These are phyloP conservation scores for Ogataea hybrid DNA, from an alignment of 1,139 yeast genomes.

Conservation along the genomic window DNA sequence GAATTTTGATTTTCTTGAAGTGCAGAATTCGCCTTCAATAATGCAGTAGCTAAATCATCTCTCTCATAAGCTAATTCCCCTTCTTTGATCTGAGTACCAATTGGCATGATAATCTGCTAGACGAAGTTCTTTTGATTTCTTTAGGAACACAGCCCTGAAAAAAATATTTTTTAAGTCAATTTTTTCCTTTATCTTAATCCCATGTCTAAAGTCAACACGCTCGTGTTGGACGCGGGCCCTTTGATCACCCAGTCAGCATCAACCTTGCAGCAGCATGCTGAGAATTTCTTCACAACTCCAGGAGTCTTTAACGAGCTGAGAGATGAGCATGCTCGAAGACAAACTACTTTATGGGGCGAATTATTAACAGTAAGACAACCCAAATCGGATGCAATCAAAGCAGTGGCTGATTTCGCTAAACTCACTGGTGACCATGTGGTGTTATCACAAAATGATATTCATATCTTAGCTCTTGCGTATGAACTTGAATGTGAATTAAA, in stretches of 20 bases:
- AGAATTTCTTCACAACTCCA: constrained; percentile 79
- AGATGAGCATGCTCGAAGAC: constrained; percentile 81
- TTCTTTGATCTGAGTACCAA: constrained; percentile 10
- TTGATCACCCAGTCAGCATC: constrained; percentile 83
- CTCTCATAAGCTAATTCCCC: constrained; percentile 37
- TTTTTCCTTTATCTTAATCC: not conserved
- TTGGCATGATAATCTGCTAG: constrained; percentile 7
- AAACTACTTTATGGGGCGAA: constrained; percentile 76
- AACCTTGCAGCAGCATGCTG: constrained; percentile 67
- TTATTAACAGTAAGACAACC: constrained; percentile 72
- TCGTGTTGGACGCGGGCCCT: constrained; percentile 94
- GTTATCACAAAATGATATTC: constrained; percentile 86
- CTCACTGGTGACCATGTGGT: constrained; percentile 91
- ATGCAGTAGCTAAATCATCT: constrained; percentile 38
- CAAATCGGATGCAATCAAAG: constrained; percentile 55
- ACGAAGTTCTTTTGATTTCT: not conserved
- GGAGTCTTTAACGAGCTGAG: constrained; percentile 84
- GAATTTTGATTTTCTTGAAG: constrained; percentile 42
- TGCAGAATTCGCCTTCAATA: constrained; percentile 34
- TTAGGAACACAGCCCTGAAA: constrained; percentile 4
- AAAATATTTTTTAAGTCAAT: constrained; percentile 1
- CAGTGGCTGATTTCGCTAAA: constrained; percentile 73
- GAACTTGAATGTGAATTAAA: constrained; percentile 77
- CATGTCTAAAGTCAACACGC: constrained; percentile 42
- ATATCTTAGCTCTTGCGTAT: constrained; percentile 85